These are phyloP conservation scores for Tulasnella sp. DNA, from an alignment of 768 basidiomycete genomes.

Conservation along the genomic window DNA sequence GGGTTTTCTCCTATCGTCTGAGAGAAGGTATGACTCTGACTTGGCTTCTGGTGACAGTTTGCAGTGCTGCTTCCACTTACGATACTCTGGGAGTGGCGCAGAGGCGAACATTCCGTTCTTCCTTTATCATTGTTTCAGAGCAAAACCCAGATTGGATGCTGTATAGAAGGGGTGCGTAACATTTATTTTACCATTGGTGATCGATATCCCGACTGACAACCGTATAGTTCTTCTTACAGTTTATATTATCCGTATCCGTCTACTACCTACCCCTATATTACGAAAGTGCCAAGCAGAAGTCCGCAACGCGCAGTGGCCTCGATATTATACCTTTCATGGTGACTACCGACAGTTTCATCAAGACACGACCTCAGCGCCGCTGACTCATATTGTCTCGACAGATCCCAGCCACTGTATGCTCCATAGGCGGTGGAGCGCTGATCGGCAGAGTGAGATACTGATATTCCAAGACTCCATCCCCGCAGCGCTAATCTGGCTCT, in stretches of 20 bases:
- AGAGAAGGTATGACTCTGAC: conserved; percentile 19
- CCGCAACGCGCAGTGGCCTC: conserved; percentile 27
- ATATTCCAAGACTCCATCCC: no score
- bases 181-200: no score
- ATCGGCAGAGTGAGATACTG: conserved; percentile 24
- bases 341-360: conserved; percentile 18
- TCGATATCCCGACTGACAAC: no score
- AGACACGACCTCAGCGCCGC: no score
- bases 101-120: conserved; percentile 30
- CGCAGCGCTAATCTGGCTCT: no score
- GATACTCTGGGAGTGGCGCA: conserved; percentile 27
- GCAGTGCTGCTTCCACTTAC: conserved; percentile 23
- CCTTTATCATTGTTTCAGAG: conserved; percentile 26
- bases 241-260: conserved; percentile 19
- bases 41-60: conserved; percentile 17
- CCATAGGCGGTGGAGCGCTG: conserved; percentile 22
- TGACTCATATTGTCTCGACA: no score
- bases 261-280: conserved; percentile 28
- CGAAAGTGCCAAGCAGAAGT: conserved; percentile 23
- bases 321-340: conserved; percentile 29
- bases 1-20: background rate
- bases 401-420: no score
- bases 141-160: conserved; percentile 24
- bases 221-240: conserved; percentile 18
- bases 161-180: conserved; percentile 20